These are phyloP conservation scores for Podospora pseudopauciseta DNA, from an alignment of 495 filamentous ascomycete species.

Conservation along the genomic window DNA sequence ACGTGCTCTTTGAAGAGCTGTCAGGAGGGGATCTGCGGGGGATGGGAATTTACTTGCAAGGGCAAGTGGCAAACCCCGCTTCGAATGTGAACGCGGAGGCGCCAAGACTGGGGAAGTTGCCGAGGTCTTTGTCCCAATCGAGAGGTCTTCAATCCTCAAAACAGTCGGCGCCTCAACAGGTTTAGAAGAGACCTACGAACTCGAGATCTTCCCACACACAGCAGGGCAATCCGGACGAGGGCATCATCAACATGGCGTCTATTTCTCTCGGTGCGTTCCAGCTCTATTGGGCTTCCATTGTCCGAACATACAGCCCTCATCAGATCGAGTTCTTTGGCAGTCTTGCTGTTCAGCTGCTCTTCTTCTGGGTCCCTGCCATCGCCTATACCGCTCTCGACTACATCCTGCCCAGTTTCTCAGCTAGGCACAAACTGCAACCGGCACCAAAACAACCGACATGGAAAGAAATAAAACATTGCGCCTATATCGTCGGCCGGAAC, in stretches of 20 bases:
- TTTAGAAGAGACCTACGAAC: neutral
- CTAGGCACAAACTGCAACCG: constrained; percentile 55
- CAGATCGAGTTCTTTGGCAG: constrained; percentile 44
- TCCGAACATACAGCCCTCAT: constrained; percentile 17
- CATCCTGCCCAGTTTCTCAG: constrained; percentile 45
- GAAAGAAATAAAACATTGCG: constrained; percentile 45
- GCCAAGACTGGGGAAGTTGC: neutral
- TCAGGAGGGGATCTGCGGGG: neutral
- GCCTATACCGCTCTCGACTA: constrained; percentile 43
- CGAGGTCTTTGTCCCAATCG: neutral
- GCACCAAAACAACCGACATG: constrained; percentile 47
- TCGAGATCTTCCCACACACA: neutral
- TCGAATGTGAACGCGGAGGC: neutral
- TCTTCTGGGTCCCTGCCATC: constrained; percentile 51
- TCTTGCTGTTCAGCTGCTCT: constrained; percentile 42
- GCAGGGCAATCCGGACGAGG: neutral
- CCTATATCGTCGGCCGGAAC: constrained; percentile 43
- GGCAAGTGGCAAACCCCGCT: neutral
- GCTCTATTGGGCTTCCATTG: constrained; percentile 20
- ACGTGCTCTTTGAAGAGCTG: neutral
- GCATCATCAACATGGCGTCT: neutral
- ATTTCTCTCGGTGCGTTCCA: neutral
- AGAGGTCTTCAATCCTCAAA: neutral
- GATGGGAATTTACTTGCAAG: neutral
- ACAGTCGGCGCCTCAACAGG: neutral